Evolutionary conservation across 805 yeast species (phyloP), one percentile per base, ranked within the genome.

Genomic region (Wickerhamia fluorescens): DNA sequence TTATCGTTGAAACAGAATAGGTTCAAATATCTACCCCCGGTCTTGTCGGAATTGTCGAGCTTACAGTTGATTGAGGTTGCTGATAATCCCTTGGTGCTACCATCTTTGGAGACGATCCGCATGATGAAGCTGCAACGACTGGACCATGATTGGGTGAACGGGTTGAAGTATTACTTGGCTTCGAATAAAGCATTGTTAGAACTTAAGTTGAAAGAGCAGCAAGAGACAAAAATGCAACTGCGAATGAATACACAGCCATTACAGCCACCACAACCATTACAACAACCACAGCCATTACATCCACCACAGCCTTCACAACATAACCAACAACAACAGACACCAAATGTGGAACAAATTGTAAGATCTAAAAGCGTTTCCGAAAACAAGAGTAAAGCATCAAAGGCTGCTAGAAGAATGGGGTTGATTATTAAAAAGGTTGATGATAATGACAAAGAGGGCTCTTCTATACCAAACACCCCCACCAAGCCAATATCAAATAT

Each of bases 331-430:
- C 41, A 29, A 15, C 29, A 14, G 24, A 45, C 58, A 12, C 34
- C 41, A 14, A n/a, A n/a, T n/a, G n/a, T n/a, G n/a, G n/a, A n/a
- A n/a, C n/a, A n/a, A n/a, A 20, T 56, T 4, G 37, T 51, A 2
- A 37, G 67, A 20, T 45, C 57, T 2, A 43, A 54, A 28, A 47
- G 57, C 17, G 43, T 55, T 4, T 52, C 62, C 2, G 70, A 67
- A 34, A 57, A 58, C 18, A 59, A 58, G n/a, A 28, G 41, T n/a
- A 46, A 48, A 25, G 61, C 77, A 6, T 68, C 81, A n/a, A 66
- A 75, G 31, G 83, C 85, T 4, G 73, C 84, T 0, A 74, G 80
- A 45, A 61, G 89, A 37, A 80, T 78, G 87, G 89, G 88, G 0
- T 69, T 81, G 30, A 74, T 81, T 21, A 70, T 73, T 29, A 73